These are phyloP conservation scores for Penicillium sp. DNA, from an alignment of 2,329 filamentous ascomycete genomes.

Conservation along the genomic window DNA sequence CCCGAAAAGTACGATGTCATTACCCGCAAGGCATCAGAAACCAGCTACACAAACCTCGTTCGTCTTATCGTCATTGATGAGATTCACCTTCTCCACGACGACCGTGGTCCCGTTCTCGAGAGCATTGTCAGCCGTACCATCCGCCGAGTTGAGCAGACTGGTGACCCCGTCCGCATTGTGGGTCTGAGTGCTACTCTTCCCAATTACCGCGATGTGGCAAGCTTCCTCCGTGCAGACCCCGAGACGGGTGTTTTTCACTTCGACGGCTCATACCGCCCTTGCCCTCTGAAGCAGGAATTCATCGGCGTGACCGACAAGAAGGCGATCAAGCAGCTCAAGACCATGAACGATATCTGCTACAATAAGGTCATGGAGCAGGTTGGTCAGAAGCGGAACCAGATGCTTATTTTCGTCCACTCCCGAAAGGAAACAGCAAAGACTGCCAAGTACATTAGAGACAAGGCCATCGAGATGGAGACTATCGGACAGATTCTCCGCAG, in stretches of 20 bases:
- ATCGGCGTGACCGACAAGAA: conserved; percentile 98
- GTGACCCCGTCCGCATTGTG: conserved; percentile 87
- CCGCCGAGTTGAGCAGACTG: conserved; percentile 89
- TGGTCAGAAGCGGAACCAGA: conserved; percentile 89
- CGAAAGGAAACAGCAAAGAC: conserved; percentile 98
- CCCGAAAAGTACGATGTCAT: conserved; percentile 99
- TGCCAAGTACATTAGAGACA: conserved; percentile 92
- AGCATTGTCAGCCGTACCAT: conserved; percentile 96
- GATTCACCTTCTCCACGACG: conserved; percentile 96
- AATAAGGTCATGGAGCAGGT: conserved; percentile 97
- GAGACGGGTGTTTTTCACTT: conserved; percentile 93
- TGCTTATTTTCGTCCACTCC: conserved; percentile 99
- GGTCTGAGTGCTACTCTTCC: conserved; percentile 94
- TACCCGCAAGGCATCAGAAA: conserved; percentile 94
- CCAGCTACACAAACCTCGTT: conserved; percentile 97
- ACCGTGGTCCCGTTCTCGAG: conserved; percentile 93
- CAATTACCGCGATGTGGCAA: conserved; percentile 95
- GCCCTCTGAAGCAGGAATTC: conserved; percentile 94
- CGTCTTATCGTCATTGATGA: conserved; percentile 96
- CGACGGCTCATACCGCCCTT: conserved; percentile 90
- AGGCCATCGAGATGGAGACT: conserved; percentile 94
- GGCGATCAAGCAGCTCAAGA: conserved; percentile 97
- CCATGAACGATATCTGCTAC: conserved; percentile 99
- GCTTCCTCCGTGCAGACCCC: conserved; percentile 88
- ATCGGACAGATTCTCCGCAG: conserved; percentile 94